phyloP scores from a whole-genome alignment of 2,329 filamentous ascomycete species.

The Epichloe gansuensis region DNA sequence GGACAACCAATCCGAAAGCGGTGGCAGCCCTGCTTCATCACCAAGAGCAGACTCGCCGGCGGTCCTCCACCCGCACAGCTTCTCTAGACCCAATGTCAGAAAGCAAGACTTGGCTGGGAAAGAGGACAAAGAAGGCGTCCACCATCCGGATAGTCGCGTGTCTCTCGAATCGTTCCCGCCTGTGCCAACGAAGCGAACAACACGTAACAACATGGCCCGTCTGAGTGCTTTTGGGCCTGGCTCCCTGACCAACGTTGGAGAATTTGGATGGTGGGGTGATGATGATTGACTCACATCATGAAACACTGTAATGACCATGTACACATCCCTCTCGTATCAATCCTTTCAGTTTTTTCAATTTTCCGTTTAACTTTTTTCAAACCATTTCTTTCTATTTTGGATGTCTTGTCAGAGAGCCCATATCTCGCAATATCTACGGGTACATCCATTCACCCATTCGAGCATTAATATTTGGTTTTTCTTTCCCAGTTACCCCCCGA shows the following conservation, averaged over 20 bases:
- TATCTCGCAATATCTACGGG: not conserved
- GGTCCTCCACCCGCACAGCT: constrained; percentile 3
- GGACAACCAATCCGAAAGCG: not conserved
- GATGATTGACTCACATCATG: constrained; percentile 17
- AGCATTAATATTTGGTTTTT: not conserved
- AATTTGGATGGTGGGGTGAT: constrained; percentile 28
- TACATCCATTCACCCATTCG: not conserved
- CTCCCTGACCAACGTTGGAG: constrained; percentile 12
- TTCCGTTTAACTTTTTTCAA: not conserved
- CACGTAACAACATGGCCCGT: constrained; percentile 26
- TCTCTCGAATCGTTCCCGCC: constrained; percentile 21
- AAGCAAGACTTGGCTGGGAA: not conserved
- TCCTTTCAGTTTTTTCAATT: not conserved
- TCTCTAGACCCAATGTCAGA: not conserved
- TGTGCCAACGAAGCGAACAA: constrained; percentile 11
- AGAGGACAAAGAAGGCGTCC: constrained; percentile 16
- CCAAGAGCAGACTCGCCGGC: constrained; percentile 9
- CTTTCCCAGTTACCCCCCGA: not conserved
- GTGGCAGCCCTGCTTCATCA: not conserved
- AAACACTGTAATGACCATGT: not conserved
- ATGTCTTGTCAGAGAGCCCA: not conserved
- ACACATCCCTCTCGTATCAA: not conserved
- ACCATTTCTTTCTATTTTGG: not conserved
- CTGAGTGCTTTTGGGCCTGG: constrained; percentile 20
- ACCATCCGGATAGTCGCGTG: constrained; percentile 29